These are phyloP conservation scores for Oldenlandia corymbosa DNA, from an alignment of 257 asterid genomes.

Conservation along the genomic window DNA sequence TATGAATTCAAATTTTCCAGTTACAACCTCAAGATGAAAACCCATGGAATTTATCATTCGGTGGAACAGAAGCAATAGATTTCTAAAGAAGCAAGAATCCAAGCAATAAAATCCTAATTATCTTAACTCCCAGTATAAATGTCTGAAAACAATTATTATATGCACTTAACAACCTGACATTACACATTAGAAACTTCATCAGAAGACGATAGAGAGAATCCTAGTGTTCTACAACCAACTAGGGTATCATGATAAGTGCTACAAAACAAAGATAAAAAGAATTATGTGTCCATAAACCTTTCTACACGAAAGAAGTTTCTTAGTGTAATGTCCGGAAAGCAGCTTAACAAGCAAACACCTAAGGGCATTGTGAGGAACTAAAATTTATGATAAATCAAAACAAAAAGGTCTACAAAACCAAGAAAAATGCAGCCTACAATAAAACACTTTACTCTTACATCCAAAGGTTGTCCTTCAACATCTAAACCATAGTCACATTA, in stretches of 20 bases:
- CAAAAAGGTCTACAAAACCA: background rate
- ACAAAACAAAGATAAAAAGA: too few relatives aligned
- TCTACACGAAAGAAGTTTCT: background rate
- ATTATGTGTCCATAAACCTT: background rate
- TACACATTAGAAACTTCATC: background rate
- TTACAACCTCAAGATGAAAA: background rate
- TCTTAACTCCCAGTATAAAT: background rate
- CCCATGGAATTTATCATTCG: background rate
- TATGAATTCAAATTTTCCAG: background rate
- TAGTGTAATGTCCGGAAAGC: background rate
- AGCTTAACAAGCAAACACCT: background rate
- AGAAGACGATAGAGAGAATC: background rate
- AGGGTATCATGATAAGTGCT: background rate
- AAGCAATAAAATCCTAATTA: background rate
- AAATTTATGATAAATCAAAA: background rate
- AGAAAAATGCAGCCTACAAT: background rate
- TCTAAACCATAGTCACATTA: background rate
- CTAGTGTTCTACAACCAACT: background rate
- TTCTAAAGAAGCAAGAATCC: background rate
- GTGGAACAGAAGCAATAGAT: background rate
- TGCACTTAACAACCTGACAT: background rate
- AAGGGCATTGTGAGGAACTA: background rate
- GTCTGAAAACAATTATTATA: background rate
- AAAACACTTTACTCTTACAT: background rate
- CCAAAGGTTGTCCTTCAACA: background rate